Base-by-base conservation (phyloP, 75 land plant species). In the Adiantum capillusveneris region DNA sequence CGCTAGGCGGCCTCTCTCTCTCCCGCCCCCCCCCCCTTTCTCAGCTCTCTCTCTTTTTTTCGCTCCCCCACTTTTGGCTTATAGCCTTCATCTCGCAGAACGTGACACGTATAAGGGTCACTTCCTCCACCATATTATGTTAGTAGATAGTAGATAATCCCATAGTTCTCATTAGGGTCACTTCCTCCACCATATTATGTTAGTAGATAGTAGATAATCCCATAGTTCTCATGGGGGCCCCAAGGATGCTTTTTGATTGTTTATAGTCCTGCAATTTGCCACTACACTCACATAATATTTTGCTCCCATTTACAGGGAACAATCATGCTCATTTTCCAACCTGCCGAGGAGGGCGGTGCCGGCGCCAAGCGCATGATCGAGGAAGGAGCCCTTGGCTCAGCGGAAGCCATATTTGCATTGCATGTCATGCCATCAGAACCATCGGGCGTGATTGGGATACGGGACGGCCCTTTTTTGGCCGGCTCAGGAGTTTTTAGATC, bases 261-360 rank as follows among this genome's bases (percentile, higher is more conserved):
- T 39, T 39, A 9, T 13, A 39, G 13, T 39, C 42, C 13, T 39
- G 42, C 42, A 9, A 13, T 7, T 39, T 39, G n/a, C 13, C 7
- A 9, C 42, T 39, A 13, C 42, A 39, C 13, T 39, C 13, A 9
- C 42, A 9, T 39, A 13, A 39, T 39, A 39, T 39, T 39, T 39
- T 7, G 42, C 13, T 9, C 42, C 42, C 9, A 5, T 34, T 34
- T 5, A 34, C 37, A 87, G 92, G 93, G 93, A 17, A 88, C 93
- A 11, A 83, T 88, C 21, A 79, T 73, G 54, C 83, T 88, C 29
- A 76, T 87, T 11, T 87, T 87, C 34, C 92, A 87, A 68, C 92
- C 88, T 6, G 92, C 46, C 29, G 91, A 87, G 58, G 92, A 87
- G 54, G 82, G 81, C 7, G 29, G 57, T 31, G 83, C 53, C 22